phyloP scores from a whole-genome alignment of 2,329 filamentous ascomycete species.

The Epichloe elymi region DNA sequence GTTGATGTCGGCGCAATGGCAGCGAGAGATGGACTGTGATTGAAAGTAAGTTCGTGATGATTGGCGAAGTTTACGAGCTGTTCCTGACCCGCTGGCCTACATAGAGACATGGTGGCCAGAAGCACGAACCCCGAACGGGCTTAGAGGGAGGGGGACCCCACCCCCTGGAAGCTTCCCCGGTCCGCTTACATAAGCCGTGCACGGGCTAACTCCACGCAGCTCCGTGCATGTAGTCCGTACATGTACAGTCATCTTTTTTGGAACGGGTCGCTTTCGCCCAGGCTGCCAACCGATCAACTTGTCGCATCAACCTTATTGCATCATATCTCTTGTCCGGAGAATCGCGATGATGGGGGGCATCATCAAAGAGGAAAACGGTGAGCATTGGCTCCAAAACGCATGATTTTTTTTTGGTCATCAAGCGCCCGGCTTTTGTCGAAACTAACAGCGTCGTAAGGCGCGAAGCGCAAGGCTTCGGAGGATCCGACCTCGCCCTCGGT shows the following conservation, averaged over 20 bases:
- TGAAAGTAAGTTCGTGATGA: background rate
- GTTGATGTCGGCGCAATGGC: background rate
- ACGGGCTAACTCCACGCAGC: constrained; percentile 9
- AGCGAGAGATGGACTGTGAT: background rate
- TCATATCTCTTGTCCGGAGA: background rate
- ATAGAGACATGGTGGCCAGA: constrained; percentile 21
- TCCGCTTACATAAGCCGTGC: constrained; percentile 18
- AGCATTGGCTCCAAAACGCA: background rate
- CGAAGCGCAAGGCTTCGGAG: constrained; percentile 62
- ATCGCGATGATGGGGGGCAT: background rate
- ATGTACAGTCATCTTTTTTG: background rate
- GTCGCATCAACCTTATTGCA: background rate
- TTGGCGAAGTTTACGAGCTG: constrained; percentile 5
- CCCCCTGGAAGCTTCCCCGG: background rate
- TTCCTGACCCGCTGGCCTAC: constrained; percentile 8
- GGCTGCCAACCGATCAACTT: background rate
- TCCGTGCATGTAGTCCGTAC: too few species aligned
- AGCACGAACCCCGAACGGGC: constrained; percentile 13
- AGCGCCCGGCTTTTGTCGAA: background rate
- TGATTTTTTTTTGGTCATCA: background rate
- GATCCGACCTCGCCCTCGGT: constrained; percentile 49
- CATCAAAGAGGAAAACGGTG: constrained; percentile 24
- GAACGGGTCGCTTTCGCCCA: background rate
- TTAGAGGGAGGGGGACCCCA: constrained; percentile 15
- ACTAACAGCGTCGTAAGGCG: constrained; percentile 22